A percentile compares a stretch with the other conserved stretches of the same genome.
Conservation (phyloP, 148 eudicot genomes). For the Rhododendron vialii region DNA sequence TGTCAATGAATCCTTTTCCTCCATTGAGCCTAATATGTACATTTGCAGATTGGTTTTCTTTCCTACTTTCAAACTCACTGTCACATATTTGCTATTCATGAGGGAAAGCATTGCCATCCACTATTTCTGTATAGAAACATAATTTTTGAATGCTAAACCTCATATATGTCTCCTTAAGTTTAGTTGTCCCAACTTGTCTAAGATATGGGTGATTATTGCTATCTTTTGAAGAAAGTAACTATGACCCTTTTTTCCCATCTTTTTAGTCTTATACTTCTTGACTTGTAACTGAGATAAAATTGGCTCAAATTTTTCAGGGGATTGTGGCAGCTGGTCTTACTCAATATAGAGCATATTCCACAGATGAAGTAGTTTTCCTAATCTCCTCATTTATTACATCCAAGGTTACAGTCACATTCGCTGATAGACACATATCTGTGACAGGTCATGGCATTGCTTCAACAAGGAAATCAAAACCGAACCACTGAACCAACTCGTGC, state of each 20-base stretch:
- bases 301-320: slow-evolving; percentile 44
- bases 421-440: not conserved
- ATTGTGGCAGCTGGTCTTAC: slow-evolving; percentile 83
- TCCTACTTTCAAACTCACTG: not conserved
- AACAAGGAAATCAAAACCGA: slow-evolving; percentile 78
- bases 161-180: not conserved
- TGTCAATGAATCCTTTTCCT: too few species aligned
- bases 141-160: not conserved
- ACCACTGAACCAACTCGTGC: slow-evolving; percentile 92
- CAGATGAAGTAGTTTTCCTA: slow-evolving; percentile 59
- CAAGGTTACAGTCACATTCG: slow-evolving; percentile 2
- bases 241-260: not conserved
- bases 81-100: not conserved
- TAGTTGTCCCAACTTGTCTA: not conserved
- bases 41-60: not conserved
- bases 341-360: slow-evolving; percentile 83
- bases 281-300: not conserved
- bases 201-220: not conserved
- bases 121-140: not conserved
- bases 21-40: not conserved
- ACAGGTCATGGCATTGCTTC: slow-evolving; percentile 90
- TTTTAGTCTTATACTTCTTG: not conserved
- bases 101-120: not conserved
- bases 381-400: not conserved
- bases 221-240: not conserved